Base-by-base conservation (phyloP, 2,329 filamentous ascomycete genomes). In the Fusarium sp. region DNA sequence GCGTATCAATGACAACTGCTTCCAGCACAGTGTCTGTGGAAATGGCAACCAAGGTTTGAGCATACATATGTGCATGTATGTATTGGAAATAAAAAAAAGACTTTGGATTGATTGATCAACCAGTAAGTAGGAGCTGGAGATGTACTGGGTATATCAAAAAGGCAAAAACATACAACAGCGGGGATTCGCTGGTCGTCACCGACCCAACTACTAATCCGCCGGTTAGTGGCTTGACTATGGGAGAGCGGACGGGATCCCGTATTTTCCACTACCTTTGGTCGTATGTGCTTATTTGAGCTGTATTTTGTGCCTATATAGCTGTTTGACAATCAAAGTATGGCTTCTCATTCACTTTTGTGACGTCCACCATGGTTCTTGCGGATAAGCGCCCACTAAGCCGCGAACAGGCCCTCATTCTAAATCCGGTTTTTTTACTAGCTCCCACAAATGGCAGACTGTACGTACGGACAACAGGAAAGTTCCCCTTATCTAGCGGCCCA, bases 221-320 rank as follows among this genome's bases (percentile, higher is more conserved):
- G 46, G 46, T 50, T 50, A 32, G 46, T 24, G 46, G 46, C 46
- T 50, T 50, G 46, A 50, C 46, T 50, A 50, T 50, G 29, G 46
- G 46, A 50, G 46, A 50, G 29, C 46, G 46, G 46, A 50, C 46
- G 46, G 46, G 46, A 50, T 50, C 46, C 46, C 46, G 46, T 50
- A 50, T 50, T 50, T 50, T 50, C 46, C 46, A 50, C 46, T 50
- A 50, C 47, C 47, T 50, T 34, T 50, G 47, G 47, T 50, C 47
- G 47, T 50, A 50, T 34, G 47, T 50, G 4, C 15, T 20, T n/a
- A n/a, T n/a, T n/a, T n/a, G n/a, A 1, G 14, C 32, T 10, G 32
- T 18, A 34, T 1, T 6, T 10, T 34, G 0, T 2, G 0, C 5
- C 0, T 3, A 34, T 34, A 29, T 12, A 12, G 11, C 11, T 6